Base-by-base conservation (phyloP, 1,284 basidiomycete species). In the Leccinum subrobustum region DNA sequence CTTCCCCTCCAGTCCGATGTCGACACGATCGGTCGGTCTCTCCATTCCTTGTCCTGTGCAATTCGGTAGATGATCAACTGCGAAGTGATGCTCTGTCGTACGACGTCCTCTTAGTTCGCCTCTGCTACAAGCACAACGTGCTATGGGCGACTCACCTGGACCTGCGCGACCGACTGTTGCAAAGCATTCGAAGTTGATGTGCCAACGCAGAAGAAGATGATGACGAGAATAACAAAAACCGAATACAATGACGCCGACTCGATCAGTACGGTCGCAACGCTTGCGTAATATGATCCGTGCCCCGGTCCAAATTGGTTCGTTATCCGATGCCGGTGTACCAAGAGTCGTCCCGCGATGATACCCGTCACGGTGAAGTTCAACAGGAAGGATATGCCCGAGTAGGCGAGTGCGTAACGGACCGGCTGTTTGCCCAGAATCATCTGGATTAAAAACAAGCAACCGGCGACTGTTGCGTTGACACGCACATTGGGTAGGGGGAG, bases 51-150 rank as follows among this genome's bases (percentile, higher is more conserved):
- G 2, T 69, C 68, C 3, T 52, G 59, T 1, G 68, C 62, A n/a
- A 71, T 71, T 6, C 70, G 66, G 54, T 68, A 69, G 4, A 69
- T 67, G 48, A 69, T 71, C 47, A 69, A 29, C 25, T 68, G n/a
- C 3, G 66, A 59, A 5, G 68, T 25, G 35, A 70, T 70, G 31
- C 58, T n/a, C 68, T 67, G 16, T 48, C 6, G 27, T 23, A 20
- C 42, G 11, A 44, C 42, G 18, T 44, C 6, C 25, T 58, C 14
- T 60, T 20, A 47, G 33, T 47, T 16, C 18, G 12, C 3, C 4
- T 27, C n/a, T 20, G 52, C 4, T 12, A 31, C 25, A 20, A 14
- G 14, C 47, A 8, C 11, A 52, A 44, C 6, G 16, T 31, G 29
- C 20, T 16, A 27, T 35, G n/a, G 16, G n/a, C 6, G 6, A 18